Percentiles rank a stretch among this genome's conserved stretches.
phyloP scores from a whole-genome alignment of 2,329 filamentous ascomycete species.

The Thermoascus crustaceus region DNA sequence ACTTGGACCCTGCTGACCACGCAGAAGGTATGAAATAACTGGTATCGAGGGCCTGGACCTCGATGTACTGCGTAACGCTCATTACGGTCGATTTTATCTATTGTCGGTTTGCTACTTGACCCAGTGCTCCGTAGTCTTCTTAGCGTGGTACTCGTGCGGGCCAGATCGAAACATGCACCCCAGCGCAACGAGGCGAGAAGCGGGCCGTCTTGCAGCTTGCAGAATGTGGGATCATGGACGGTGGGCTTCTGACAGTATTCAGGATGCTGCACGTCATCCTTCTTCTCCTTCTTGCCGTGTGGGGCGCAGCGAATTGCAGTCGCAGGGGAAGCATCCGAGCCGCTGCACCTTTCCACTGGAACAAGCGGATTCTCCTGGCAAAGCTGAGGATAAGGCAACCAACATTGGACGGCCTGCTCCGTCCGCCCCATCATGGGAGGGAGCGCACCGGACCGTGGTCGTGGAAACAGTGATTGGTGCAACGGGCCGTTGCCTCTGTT shows the following conservation, averaged over 20 bases:
- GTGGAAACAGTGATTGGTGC: slow-evolving; percentile 2
- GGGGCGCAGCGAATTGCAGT: not conserved
- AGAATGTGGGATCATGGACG: not conserved
- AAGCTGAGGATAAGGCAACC: slow-evolving; percentile 1
- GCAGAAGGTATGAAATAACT: no score
- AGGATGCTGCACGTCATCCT: slow-evolving; percentile 1
- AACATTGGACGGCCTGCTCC: not conserved
- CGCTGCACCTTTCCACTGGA: slow-evolving; percentile 1
- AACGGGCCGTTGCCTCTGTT: slow-evolving; percentile 1
- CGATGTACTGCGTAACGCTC: no score
- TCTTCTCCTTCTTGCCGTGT: not conserved
- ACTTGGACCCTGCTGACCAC: no score
- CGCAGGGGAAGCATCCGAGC: not conserved
- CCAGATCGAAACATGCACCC: no score
- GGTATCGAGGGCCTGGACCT: no score
- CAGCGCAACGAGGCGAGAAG: not conserved
- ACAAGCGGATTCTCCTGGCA: not conserved
- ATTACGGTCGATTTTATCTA: no score
- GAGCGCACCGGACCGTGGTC: slow-evolving; percentile 1
- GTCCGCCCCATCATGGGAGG: not conserved
- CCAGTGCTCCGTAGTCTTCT: no score
- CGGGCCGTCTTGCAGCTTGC: slow-evolving; percentile 2
- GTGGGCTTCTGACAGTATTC: not conserved
- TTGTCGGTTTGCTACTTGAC: no score
- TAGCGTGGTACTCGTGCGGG: no score